Evolutionary conservation across 2,329 filamentous ascomycete species (phyloP).

Genomic region (Tolypocladium sp.): DNA sequence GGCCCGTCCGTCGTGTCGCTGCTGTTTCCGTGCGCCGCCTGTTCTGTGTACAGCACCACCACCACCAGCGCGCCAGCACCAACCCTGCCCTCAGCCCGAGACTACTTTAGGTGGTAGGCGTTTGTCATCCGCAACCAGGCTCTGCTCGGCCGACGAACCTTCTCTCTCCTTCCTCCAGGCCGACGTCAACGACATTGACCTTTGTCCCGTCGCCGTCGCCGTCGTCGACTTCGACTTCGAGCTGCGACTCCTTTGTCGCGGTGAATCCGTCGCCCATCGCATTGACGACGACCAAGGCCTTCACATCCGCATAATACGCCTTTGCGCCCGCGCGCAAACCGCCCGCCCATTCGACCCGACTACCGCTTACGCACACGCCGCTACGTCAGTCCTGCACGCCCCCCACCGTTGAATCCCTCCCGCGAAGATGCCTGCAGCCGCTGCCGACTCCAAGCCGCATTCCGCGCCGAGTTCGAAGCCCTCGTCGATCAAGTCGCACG

Average conservation of each 20-base stretch:
- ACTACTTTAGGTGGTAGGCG: background rate
- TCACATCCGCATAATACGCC: background rate
- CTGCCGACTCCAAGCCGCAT: constrained; percentile 23
- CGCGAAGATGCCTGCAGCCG: constrained; percentile 22
- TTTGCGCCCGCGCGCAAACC: background rate
- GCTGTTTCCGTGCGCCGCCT: background rate
- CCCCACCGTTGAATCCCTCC: background rate
- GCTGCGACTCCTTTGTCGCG: background rate
- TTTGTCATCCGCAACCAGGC: background rate
- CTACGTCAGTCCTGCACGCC: constrained; percentile 1
- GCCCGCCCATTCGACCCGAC: background rate
- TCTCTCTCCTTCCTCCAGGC: background rate
- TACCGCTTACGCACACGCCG: background rate
- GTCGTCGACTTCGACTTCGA: background rate
- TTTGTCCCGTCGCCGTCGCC: background rate
- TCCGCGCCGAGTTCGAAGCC: constrained; percentile 38
- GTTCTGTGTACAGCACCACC: background rate
- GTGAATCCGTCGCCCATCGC: background rate
- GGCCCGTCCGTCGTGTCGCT: background rate
- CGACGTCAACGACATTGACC: background rate
- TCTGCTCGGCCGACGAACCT: background rate
- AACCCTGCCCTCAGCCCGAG: background rate
- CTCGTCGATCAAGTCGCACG: constrained; percentile 39
- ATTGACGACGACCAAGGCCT: background rate
- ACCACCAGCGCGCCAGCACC: background rate